Conservation (phyloP, 164 flowering plant species). For the Tetrastigma voinierianum region DNA sequence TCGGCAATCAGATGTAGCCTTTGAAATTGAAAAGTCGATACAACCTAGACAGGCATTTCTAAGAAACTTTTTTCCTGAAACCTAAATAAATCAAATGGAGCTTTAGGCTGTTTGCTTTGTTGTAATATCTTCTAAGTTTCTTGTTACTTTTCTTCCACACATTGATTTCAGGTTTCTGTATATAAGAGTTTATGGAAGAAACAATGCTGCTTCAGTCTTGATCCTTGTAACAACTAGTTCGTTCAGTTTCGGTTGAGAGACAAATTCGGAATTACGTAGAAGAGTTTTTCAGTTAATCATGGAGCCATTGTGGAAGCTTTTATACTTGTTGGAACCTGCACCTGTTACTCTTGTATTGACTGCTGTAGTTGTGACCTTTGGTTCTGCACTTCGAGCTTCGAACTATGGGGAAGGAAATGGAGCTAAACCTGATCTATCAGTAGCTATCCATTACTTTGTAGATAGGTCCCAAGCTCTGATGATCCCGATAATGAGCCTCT, state of each 20-base stretch:
- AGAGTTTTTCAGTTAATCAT: slow-evolving; percentile 23
- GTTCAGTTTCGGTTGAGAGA: not conserved
- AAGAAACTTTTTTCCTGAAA: too few species aligned
- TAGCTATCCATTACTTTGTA: slow-evolving; percentile 78
- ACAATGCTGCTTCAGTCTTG: slow-evolving; percentile 17
- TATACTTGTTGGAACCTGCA: slow-evolving; percentile 81
- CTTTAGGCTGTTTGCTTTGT: not conserved
- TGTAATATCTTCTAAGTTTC: not conserved
- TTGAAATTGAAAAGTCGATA: too few species aligned
- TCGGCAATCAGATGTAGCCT: too few species aligned
- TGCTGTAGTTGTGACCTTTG: slow-evolving; percentile 81
- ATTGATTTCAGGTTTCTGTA: slow-evolving; percentile 29
- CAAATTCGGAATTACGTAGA: slow-evolving; percentile 1
- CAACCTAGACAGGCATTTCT: too few species aligned
- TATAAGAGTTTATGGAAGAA: slow-evolving; percentile 4
- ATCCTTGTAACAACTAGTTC: too few species aligned
- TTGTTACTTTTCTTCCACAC: too few species aligned
- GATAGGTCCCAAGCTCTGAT: slow-evolving; percentile 88
- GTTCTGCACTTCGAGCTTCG: slow-evolving; percentile 79
- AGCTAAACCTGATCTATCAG: slow-evolving; percentile 74
- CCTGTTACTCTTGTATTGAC: slow-evolving; percentile 70
- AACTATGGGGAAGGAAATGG: slow-evolving; percentile 89
- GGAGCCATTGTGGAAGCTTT: slow-evolving; percentile 83
- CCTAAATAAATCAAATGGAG: too few species aligned
- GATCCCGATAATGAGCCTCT: slow-evolving; percentile 91